Percentiles rank a stretch among this genome's conserved stretches.
These are phyloP conservation scores for Kluyveromyces dobzhanskii DNA, from an alignment of 805 yeast genomes.

Conservation along the genomic window DNA sequence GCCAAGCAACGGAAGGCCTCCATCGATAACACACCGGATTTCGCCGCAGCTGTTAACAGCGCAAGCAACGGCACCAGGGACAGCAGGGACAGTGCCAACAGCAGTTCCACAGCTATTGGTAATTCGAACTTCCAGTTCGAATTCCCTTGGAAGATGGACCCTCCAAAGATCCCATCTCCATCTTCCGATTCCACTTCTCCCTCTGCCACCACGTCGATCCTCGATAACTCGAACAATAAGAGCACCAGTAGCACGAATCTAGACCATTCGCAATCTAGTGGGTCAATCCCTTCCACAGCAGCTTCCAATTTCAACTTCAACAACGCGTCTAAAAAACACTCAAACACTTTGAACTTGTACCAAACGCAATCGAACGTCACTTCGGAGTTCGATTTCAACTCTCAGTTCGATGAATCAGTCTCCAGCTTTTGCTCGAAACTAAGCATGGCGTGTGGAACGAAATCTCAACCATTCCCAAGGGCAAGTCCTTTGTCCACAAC, in stretches of 20 bases:
- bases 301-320: conserved; percentile 8
- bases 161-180: conserved; percentile 15
- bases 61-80: conserved; percentile 2
- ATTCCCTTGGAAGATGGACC: conserved; percentile 40
- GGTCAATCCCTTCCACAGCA: conserved; percentile 11
- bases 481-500: not conserved
- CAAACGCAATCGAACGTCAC: conserved; percentile 6
- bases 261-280: not conserved
- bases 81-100: conserved; percentile 3
- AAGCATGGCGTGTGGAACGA: conserved; percentile 77
- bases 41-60: not conserved
- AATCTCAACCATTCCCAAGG: conserved; percentile 54
- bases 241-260: not conserved
- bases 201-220: conserved; percentile 6
- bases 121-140: conserved; percentile 38
- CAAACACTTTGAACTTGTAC: conserved; percentile 4
- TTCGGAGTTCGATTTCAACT: conserved; percentile 30
- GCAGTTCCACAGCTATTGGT: conserved; percentile 3
- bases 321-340: conserved; percentile 1
- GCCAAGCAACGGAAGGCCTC: conserved; percentile 12
- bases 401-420: conserved; percentile 59
- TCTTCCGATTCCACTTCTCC: conserved; percentile 25
- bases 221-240: conserved; percentile 3
- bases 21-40: not conserved
- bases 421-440: conserved; percentile 69